Percentiles rank a stretch among this genome's conserved stretches.
These are phyloP conservation scores for Eucalyptus shirleyi DNA, from an alignment of 345 rosid species.

Conservation along the genomic window DNA sequence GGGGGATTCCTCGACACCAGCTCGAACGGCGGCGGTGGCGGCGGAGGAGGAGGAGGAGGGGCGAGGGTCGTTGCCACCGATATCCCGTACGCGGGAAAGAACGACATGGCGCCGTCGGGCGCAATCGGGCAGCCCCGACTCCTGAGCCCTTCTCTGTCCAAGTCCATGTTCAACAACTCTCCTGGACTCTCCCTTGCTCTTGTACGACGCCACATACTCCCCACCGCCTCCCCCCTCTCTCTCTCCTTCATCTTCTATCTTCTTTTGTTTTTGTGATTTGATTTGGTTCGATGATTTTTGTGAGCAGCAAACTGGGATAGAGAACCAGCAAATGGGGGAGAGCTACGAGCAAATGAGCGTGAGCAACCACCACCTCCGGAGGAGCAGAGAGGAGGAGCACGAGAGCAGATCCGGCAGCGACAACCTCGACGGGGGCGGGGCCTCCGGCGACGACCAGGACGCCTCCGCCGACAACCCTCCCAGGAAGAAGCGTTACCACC, in stretches of 20 bases:
- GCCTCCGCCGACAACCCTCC: slow-evolving; percentile 73
- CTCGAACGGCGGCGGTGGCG: background rate
- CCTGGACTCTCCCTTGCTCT: slow-evolving; percentile 81
- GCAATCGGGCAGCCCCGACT: slow-evolving; percentile 43
- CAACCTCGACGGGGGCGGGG: slow-evolving; percentile 69
- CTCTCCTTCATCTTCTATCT: background rate
- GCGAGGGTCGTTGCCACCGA: background rate
- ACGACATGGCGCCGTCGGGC: slow-evolving; percentile 33
- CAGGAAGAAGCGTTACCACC: slow-evolving; percentile 89
- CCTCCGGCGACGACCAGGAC: slow-evolving; percentile 93
- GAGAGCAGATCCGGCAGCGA: slow-evolving; percentile 98
- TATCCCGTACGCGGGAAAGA: background rate
- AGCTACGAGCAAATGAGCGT: slow-evolving; percentile 9
- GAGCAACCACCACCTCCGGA: slow-evolving; percentile 4
- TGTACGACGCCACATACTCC: slow-evolving; percentile 3
- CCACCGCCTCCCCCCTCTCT: background rate
- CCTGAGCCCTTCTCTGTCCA: slow-evolving; percentile 31
- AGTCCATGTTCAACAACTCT: slow-evolving; percentile 50
- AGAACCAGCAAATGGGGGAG: slow-evolving; percentile 14
- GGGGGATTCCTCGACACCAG: slow-evolving; percentile 54
- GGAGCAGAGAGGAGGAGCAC: slow-evolving; percentile 55
- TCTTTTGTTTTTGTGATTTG: background rate
- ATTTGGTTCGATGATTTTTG: background rate
- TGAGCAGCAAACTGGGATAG: slow-evolving; percentile 30
- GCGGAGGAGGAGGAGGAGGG: background rate